Evolutionary conservation across 768 basidiomycete genomes (phyloP), one percentile per base, ranked within the genome.

Genomic region (Pisolithus albus): DNA sequence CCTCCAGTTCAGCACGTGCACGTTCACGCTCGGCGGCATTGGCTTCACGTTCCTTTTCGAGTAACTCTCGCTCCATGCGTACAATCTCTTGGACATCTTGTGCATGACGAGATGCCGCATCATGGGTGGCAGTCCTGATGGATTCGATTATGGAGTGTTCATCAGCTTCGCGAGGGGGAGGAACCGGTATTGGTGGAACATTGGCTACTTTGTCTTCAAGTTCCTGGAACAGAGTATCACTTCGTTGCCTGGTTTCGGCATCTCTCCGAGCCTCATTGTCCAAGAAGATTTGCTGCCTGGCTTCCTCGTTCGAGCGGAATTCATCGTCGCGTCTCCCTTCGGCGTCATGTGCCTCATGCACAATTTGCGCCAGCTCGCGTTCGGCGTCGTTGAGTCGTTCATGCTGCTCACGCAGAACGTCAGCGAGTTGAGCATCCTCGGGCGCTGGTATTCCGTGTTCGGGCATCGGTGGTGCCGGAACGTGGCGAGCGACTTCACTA

Each of bases 321-420:
- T 82, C 79, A 7, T 63, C 64, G 51, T 90, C 87, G 9, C 88
- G 78, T 43, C 71, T 71, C 23, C 79, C 75, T 59, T 91, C 88
- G 1, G 78, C 79, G 47, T 80, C 78, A 34, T 77, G 75, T 0
- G 81, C 77, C 2, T 74, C 73, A 7, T 72, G 70, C 8, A 74
- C 70, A 5, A 78, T 70, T 28, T 77, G 70, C 4, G 73, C 70
- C 11, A 88, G 61, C 19, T 74, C 73, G 18, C 70, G 65, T 47
- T 82, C 79, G 18, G 79, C 72, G 0, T 80, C 82, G 9, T 75
- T 75, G 23, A 89, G 71, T 18, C 79, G 79, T 50, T 81, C 75
- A 0, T 79, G 66, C 9, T 77, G 77, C 30, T 60, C 70, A 13
- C 66, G 66, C 46, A 77, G 60, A 43, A 77, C 76, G 32, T 81